These are phyloP conservation scores for Beauveria scarabaeidicola DNA, from an alignment of 2,329 filamentous ascomycete species.

Conservation along the genomic window DNA sequence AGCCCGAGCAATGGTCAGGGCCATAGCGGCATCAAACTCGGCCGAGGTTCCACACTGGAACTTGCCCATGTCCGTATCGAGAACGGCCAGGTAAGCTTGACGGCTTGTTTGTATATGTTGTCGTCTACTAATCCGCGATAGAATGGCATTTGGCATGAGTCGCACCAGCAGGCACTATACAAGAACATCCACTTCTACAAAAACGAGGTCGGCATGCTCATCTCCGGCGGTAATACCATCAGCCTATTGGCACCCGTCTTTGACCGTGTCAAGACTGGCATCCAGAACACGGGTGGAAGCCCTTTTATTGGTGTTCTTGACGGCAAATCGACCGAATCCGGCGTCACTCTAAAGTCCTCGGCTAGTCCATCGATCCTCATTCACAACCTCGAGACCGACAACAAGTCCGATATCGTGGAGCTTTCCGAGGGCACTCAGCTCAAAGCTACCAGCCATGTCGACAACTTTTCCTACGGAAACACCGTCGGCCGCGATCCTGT, in stretches of 20 bases:
- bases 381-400: constrained; percentile 35
- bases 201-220: constrained; percentile 28
- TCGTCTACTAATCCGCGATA: neutral
- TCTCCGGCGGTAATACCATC: constrained; percentile 28
- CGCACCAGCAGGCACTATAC: constrained; percentile 35
- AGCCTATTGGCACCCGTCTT: constrained; percentile 32
- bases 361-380: constrained; percentile 33
- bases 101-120: too few species aligned
- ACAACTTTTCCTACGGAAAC: constrained; percentile 34
- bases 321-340: constrained; percentile 32
- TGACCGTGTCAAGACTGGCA: constrained; percentile 28
- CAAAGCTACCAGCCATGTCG: constrained; percentile 22
- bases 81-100: constrained; percentile 22
- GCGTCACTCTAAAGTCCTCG: constrained; percentile 29
- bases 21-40: constrained; percentile 33
- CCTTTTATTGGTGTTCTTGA: constrained; percentile 35
- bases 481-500: constrained; percentile 30
- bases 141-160: constrained; percentile 34
- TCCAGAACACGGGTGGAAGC: constrained; percentile 27
- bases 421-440: constrained; percentile 24
- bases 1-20: constrained; percentile 26
- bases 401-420: constrained; percentile 26
- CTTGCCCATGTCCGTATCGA: constrained; percentile 34
- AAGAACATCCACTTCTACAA: constrained; percentile 36
- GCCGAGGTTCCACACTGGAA: constrained; percentile 32